Evolutionary conservation across 805 yeast species (phyloP), one percentile per base, ranked within the genome.

Genomic region (Ogataea sp.): DNA sequence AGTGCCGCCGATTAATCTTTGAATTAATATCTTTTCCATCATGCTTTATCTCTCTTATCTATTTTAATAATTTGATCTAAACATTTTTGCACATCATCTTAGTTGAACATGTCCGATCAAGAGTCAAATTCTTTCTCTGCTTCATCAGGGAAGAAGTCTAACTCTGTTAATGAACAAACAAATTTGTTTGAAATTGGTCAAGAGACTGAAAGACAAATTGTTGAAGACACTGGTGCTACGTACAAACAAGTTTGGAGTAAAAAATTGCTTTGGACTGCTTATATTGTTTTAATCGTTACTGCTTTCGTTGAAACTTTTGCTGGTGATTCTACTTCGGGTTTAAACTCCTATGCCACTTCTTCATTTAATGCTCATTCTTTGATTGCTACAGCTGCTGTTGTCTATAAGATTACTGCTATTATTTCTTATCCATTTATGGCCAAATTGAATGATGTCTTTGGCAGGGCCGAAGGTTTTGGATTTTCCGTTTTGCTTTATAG

Each of bases 351-450:
- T 44, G 87, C 85, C 14, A 70, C 83, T 8, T 56, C 65, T 36
- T 67, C 78, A 13, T 80, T 73, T 58, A 41, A 66, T 21, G 48
- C 55, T 13, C 83, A 80, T 51, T 71, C 85, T 7, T 61, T 76
- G 40, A 55, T 71, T 33, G 68, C 86, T 6, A 74, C 86, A 3
- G 70, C 81, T 42, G 67, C 71, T 43, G 80, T 77, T 23, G 68
- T 80, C 43, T 67, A 69, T 40, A 62, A 73, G 24, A 83, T 80
- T 30, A 69, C 77, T 37, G 82, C 75, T 35, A 83, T 84, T 20
- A 85, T 81, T 15, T 68, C 82, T 4, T 83, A 77, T 51, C 78
- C 82, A 3, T 66, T 74, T 4, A 76, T 68, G 44, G 86, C 87
- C 10, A 64, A 83, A 46, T 58, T 80, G 28, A 70, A 83, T 9